Evolutionary conservation across 73 alveolate species (phyloP).

Genomic region (Paramecium sexaurelia): DNA sequence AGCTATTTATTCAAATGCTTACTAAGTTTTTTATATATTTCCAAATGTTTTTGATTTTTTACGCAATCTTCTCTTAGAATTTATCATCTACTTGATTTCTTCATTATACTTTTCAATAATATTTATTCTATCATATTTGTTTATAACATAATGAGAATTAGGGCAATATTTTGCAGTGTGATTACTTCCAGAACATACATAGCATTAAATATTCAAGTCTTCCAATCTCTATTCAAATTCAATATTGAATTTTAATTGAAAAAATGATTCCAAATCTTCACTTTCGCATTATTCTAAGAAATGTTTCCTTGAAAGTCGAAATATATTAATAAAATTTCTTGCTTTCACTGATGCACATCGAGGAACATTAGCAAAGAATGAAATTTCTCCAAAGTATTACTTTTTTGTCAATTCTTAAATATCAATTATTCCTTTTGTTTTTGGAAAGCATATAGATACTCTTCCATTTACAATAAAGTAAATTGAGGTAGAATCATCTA

Average conservation of each 20-base stretch:
- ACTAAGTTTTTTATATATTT: neutral
- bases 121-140: neutral
- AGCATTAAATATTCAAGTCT: neutral
- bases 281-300: neutral
- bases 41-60: neutral
- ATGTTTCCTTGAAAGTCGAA: neutral
- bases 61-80: neutral
- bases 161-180: conserved; percentile 53
- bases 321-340: conserved; percentile 49
- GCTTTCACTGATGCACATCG: conserved; percentile 71
- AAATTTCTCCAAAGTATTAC: conserved; percentile 75
- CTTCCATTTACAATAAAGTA: conserved; percentile 2
- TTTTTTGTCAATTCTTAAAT: neutral
- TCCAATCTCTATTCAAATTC: neutral
- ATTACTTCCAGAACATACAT: neutral
- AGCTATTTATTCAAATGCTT: neutral
- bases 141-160: neutral
- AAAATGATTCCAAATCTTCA: conserved; percentile 7
- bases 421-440: neutral
- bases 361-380: conserved; percentile 68
- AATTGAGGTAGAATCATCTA: neutral
- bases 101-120: neutral
- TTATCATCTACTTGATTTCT: neutral
- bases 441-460: conserved; percentile 11
- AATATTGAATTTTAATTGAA: conserved; percentile 12